phyloP scores from a whole-genome alignment of 441 rosid genomes.

The Biscutella laevigata region DNA sequence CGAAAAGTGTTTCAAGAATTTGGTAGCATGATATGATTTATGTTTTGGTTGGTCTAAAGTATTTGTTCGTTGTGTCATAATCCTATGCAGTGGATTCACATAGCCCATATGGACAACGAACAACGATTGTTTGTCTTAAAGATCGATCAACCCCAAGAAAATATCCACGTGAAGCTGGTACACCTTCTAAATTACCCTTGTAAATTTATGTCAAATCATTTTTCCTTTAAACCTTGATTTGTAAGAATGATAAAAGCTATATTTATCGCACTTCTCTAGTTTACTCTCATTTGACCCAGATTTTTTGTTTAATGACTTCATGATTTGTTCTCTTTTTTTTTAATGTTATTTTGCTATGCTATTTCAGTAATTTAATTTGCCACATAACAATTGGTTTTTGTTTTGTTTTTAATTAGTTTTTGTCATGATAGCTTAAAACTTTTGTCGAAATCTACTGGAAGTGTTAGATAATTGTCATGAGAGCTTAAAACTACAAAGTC shows the following conservation, averaged over 20 bases:
- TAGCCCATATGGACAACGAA: slow-evolving; percentile 72
- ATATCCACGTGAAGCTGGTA: slow-evolving; percentile 80
- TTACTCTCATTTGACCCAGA: too few species aligned
- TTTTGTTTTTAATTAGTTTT: too few species aligned
- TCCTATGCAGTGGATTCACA: slow-evolving; percentile 64
- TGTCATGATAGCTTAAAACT: too few species aligned
- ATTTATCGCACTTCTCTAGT: background rate
- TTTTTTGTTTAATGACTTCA: too few species aligned
- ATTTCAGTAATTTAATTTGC: too few species aligned
- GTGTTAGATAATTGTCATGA: too few species aligned
- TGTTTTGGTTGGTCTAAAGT: background rate
- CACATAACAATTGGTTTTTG: too few species aligned
- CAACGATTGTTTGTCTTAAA: slow-evolving; percentile 64
- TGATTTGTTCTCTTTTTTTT: too few species aligned
- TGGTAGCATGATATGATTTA: too few species aligned
- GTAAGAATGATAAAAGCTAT: background rate
- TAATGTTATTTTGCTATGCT: too few species aligned
- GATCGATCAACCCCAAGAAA: slow-evolving; percentile 50
- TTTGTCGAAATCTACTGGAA: too few species aligned
- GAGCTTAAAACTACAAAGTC: too few species aligned
- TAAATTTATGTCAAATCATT: slow-evolving; percentile 17
- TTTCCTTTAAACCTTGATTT: background rate
- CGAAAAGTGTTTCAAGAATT: background rate
- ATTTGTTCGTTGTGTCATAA: background rate
- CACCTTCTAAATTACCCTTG: slow-evolving; percentile 66